These are phyloP conservation scores for Hirsutella rhossiliensis DNA, from an alignment of 2,329 filamentous ascomycete genomes.

Conservation along the genomic window DNA sequence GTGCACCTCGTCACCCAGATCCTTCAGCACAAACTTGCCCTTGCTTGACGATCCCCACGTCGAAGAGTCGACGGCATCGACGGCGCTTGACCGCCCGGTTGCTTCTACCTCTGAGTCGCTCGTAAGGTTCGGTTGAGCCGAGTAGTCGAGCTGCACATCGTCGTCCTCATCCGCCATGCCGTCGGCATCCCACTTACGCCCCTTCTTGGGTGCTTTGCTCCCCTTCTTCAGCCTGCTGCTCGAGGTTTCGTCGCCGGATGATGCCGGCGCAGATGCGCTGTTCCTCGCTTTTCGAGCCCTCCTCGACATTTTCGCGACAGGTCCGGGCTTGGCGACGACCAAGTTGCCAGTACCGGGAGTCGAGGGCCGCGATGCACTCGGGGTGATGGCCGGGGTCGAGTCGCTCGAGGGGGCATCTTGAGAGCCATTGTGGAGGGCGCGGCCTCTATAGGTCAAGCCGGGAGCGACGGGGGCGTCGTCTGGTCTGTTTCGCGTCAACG, in stretches of 20 bases:
- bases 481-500: constrained; percentile 17
- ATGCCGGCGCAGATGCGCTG: constrained; percentile 51
- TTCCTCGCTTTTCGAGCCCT: constrained; percentile 62
- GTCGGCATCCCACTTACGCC: constrained; percentile 85
- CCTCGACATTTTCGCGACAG: constrained; percentile 66
- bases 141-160: constrained; percentile 72
- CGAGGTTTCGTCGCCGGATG: constrained; percentile 72
- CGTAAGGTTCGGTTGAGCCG: constrained; percentile 43
- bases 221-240: constrained; percentile 41
- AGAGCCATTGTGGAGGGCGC: constrained; percentile 19
- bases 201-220: constrained; percentile 66
- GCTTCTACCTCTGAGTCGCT: constrained; percentile 41
- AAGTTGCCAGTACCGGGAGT: constrained; percentile 56
- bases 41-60: constrained; percentile 80
- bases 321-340: constrained; percentile 61
- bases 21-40: constrained; percentile 88
- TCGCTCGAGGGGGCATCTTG: constrained; percentile 44
- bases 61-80: constrained; percentile 65
- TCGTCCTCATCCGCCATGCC: constrained; percentile 78
- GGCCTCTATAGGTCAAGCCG: constrained; percentile 27
- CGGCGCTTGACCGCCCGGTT: constrained; percentile 38
- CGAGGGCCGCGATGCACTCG: constrained; percentile 65
- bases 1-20: constrained; percentile 87
- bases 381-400: constrained; percentile 56
- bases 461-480: constrained; percentile 18